Percentiles rank a stretch among this genome's conserved stretches.
Conservation (phyloP, 805 yeast species). For the Cyberlindnera bimundalis region DNA sequence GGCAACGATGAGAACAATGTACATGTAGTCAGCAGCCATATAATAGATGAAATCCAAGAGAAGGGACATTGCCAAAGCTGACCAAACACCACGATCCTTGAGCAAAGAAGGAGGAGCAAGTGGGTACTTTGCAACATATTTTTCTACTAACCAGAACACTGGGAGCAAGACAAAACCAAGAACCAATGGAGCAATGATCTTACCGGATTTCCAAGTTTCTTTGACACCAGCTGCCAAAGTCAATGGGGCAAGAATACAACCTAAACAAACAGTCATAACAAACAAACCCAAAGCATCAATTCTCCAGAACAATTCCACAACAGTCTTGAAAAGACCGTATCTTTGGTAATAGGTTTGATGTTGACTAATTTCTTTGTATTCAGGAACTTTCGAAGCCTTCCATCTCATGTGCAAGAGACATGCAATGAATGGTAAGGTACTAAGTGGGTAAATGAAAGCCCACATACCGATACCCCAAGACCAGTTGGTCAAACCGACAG, state of each 20-base stretch:
- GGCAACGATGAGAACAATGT: conserved; percentile 62
- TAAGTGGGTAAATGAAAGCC: conserved; percentile 71
- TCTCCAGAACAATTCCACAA: conserved; percentile 53
- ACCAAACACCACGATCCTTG: conserved; percentile 70
- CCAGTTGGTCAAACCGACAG: conserved; percentile 41
- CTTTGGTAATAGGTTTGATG: conserved; percentile 38
- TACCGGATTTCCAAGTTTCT: conserved; percentile 54
- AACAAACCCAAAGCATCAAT: conserved; percentile 63
- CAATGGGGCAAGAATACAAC: conserved; percentile 66
- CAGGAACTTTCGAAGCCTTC: conserved; percentile 50
- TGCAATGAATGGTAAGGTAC: conserved; percentile 54
- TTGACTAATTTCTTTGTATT: conserved; percentile 40
- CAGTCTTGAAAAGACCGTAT: conserved; percentile 33
- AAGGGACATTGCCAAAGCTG: conserved; percentile 59
- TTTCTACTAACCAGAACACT: conserved; percentile 58
- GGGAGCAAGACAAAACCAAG: conserved; percentile 63
- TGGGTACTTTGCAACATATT: conserved; percentile 54
- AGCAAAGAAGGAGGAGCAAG: conserved; percentile 55
- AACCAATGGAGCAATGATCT: conserved; percentile 65
- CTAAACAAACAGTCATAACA: conserved; percentile 52
- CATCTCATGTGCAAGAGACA: conserved; percentile 55
- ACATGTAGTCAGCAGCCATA: conserved; percentile 68
- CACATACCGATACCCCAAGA: conserved; percentile 79
- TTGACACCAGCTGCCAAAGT: conserved; percentile 68
- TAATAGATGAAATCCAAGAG: conserved; percentile 60